Conservation (phyloP, 352 stramenopile species). For the Pythium angustatum region DNA sequence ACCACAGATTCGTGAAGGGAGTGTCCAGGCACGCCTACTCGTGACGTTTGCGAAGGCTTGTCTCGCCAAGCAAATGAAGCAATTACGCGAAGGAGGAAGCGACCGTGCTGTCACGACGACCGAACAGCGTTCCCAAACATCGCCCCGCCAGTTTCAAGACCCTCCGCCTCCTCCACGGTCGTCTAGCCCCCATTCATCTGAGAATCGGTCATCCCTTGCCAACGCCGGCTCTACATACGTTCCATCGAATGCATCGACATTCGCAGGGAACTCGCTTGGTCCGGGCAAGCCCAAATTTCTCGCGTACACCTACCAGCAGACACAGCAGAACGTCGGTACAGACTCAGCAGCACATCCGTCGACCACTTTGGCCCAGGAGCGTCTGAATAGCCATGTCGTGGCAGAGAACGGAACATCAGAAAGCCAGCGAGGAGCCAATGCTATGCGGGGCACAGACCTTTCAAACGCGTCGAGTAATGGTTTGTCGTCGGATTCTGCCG, state of each 20-base stretch:
- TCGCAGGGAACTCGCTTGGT: conserved; percentile 24
- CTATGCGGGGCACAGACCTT: neutral
- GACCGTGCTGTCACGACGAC: conserved; percentile 6
- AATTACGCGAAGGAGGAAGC: conserved; percentile 11
- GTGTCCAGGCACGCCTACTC: conserved; percentile 67
- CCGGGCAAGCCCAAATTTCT: conserved; percentile 25
- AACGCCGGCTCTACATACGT: conserved; percentile 18
- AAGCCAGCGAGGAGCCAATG: neutral
- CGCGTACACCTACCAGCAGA: conserved; percentile 27
- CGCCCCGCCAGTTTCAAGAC: neutral
- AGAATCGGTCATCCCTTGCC: conserved; percentile 13
- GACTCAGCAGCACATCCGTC: too few species aligned
- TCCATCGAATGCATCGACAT: conserved; percentile 15
- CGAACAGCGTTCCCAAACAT: conserved; percentile 15
- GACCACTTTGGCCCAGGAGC: neutral
- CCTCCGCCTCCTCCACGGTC: conserved; percentile 5
- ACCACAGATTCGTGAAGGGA: conserved; percentile 61
- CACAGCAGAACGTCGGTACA: too few species aligned
- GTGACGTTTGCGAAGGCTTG: conserved; percentile 76
- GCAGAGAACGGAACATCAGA: neutral
- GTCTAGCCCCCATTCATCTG: conserved; percentile 11
- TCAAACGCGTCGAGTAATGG: neutral
- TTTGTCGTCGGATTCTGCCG: neutral
- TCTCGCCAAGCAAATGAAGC: conserved; percentile 57
- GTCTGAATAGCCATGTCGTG: neutral